A percentile compares a stretch with the other conserved stretches of the same genome.
Conservation (phyloP, 169 alveolate species). For the Eimeria maxima region DNA sequence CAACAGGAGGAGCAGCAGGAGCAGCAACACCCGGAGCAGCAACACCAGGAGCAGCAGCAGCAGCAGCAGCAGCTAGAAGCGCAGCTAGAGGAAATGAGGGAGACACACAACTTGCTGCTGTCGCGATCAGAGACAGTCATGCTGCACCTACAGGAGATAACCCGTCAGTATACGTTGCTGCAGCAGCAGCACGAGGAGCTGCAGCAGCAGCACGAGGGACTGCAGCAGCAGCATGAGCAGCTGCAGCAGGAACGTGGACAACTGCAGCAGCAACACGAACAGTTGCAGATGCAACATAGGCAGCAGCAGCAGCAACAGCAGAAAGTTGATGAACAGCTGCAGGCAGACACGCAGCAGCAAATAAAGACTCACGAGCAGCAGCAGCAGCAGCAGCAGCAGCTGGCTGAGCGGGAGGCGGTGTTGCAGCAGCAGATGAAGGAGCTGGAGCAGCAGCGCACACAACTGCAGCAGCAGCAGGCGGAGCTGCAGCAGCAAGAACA, state of each 20-base stretch:
- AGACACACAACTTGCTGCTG: not conserved
- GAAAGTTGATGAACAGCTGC: not conserved
- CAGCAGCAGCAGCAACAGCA: constrained; percentile 39
- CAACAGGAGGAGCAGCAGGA: not conserved
- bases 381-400: constrained; percentile 58
- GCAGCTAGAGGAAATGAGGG: not conserved
- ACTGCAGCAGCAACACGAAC: constrained; percentile 5
- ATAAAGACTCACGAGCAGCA: not conserved
- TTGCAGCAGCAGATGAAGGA: constrained; percentile 11
- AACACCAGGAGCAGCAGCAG: constrained; percentile 26
- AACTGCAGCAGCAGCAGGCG: constrained; percentile 28
- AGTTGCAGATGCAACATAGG: not conserved
- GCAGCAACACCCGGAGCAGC: not conserved
- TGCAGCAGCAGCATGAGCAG: constrained; percentile 13
- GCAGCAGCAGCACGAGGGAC: not conserved
- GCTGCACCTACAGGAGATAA: constrained; percentile 20
- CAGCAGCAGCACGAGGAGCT: not conserved
- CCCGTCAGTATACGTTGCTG: not conserved
- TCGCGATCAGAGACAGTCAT: not conserved
- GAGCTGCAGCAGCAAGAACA: constrained; percentile 31
- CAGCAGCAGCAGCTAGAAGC: constrained; percentile 37
- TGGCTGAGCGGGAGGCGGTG: not conserved
- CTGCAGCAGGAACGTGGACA: not conserved
- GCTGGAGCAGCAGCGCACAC: constrained; percentile 16
- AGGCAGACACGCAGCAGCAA: constrained; percentile 14